Evolutionary conservation across 352 stramenopile species (phyloP), one percentile per base, ranked within the genome.

Genomic region (Phytophthora litchii): DNA sequence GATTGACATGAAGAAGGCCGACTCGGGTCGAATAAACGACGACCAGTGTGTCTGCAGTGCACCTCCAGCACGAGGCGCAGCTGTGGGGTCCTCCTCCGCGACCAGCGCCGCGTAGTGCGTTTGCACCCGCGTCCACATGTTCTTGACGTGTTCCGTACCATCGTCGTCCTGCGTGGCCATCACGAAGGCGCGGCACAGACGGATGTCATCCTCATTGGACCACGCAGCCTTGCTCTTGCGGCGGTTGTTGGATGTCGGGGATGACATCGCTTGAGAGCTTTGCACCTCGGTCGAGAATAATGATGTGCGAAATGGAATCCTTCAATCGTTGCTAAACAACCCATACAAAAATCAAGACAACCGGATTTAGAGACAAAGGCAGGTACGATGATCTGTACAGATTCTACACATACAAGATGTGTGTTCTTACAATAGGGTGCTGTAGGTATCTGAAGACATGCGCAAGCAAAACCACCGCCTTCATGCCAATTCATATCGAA

Each of bases 31-130:
- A 25, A 73, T 60, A 8, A 66, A 67, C n/a, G 64, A 65, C 17
- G 64, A 67, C 64, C 60, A 73, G 38, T 73, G 64, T 13, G 64
- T 73, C 54, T 73, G 64, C 27, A 73, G 35, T 13, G 64, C 64
- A 16, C 64, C 60, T 1, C 49, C 51, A 36, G 60, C 60, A 29
- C 64, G 64, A 13, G 59, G 60, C 31, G 54, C 48, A 3, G 64
- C 60, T 14, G 0, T 23, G 23, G 64, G 60, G 19, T 69, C 63
- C 11, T 72, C 64, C 13, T 66, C 54, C 17, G 38, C 48, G 9
- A 47, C 42, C 11, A 73, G 43, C 27, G 34, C 14, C 34, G 50
- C 37, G 43, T 73, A 73, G 48, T 60, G 55, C 23, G 46, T 60
- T 32, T 50, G 29, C 49, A 73, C 60, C 11, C 64, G 64, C 11